Conservation (phyloP, 306 rosid species). For the Quercus alba region DNA sequence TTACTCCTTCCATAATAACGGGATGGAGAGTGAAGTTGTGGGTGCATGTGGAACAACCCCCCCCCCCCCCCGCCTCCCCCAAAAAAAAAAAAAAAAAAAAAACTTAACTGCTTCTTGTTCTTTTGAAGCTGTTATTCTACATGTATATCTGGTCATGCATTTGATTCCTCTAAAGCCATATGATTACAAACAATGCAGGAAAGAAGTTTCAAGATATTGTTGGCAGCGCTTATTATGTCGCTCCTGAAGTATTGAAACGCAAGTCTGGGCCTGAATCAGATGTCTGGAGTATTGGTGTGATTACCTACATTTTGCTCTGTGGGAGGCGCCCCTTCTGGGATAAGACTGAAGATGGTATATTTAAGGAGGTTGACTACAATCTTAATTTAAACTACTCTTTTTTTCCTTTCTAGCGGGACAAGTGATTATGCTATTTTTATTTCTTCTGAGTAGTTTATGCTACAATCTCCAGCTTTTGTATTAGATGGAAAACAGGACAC, state of each 20-base stretch:
- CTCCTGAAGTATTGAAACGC: conserved; percentile 96
- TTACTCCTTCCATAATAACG: too few species aligned
- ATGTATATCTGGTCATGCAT: conserved; percentile 17
- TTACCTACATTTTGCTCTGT: conserved; percentile 93
- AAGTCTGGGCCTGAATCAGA: conserved; percentile 99
- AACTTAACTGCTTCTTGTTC: not conserved
- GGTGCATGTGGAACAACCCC: too few species aligned
- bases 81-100: too few species aligned
- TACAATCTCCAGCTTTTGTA: not conserved
- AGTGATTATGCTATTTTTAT: not conserved
- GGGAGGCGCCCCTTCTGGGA: conserved; percentile 99
- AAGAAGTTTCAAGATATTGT: conserved; percentile 88
- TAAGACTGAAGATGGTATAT: conserved; percentile 99
- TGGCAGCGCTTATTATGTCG: conserved; percentile 98
- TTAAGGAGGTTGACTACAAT: conserved; percentile 81
- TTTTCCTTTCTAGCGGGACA: conserved; percentile 4
- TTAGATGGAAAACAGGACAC: not conserved
- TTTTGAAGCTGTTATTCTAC: not conserved
- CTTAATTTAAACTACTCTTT: conserved; percentile 12
- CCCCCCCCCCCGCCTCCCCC: too few species aligned
- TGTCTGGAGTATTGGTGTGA: conserved; percentile 99
- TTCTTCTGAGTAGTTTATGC: not conserved
- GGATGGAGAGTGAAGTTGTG: too few species aligned
- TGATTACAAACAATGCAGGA: conserved; percentile 48
- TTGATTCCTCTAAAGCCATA: conserved; percentile 18